A percentile compares a stretch with the other conserved stretches of the same genome.
Conservation (phyloP, 345 rosid species). For the Abelmoschus esculentus region DNA sequence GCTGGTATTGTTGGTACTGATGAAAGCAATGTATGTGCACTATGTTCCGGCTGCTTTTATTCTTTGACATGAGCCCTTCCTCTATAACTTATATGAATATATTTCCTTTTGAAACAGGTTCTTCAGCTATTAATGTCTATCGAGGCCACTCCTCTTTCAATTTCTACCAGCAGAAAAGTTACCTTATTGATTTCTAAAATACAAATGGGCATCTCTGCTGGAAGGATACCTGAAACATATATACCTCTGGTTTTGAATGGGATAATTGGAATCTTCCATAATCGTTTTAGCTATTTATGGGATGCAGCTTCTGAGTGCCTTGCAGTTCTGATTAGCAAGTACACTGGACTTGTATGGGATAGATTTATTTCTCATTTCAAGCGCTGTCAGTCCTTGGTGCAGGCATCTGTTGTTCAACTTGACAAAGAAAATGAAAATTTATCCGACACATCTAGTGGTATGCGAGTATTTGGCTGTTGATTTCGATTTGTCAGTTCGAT, state of each 20-base stretch:
- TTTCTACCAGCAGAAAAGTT: constrained; percentile 58
- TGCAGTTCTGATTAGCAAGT: constrained; percentile 46
- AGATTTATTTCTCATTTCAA: constrained; percentile 42
- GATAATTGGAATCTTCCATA: constrained; percentile 65
- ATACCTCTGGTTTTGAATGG: constrained; percentile 56
- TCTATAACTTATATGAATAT: constrained; percentile 8
- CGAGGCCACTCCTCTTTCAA: constrained; percentile 58
- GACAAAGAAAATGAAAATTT: constrained; percentile 26
- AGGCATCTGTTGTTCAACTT: constrained; percentile 23
- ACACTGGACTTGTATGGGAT: constrained; percentile 53
- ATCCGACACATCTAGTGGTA: constrained; percentile 43
- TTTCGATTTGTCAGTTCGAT: not conserved
- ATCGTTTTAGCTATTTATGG: constrained; percentile 60
- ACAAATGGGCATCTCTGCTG: constrained; percentile 55
- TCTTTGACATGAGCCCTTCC: not conserved
- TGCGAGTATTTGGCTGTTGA: constrained; percentile 8
- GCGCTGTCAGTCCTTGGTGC: constrained; percentile 37
- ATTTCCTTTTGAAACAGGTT: constrained; percentile 45
- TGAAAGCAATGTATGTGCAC: constrained; percentile 45
- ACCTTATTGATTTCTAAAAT: constrained; percentile 46
- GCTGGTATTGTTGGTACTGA: constrained; percentile 14
- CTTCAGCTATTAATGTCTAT: constrained; percentile 53
- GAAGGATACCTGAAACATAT: constrained; percentile 54
- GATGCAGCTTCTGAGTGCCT: constrained; percentile 69
- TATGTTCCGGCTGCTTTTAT: constrained; percentile 1